Base-by-base conservation (phyloP, 495 filamentous ascomycete species). In the Neurospora sp. region DNA sequence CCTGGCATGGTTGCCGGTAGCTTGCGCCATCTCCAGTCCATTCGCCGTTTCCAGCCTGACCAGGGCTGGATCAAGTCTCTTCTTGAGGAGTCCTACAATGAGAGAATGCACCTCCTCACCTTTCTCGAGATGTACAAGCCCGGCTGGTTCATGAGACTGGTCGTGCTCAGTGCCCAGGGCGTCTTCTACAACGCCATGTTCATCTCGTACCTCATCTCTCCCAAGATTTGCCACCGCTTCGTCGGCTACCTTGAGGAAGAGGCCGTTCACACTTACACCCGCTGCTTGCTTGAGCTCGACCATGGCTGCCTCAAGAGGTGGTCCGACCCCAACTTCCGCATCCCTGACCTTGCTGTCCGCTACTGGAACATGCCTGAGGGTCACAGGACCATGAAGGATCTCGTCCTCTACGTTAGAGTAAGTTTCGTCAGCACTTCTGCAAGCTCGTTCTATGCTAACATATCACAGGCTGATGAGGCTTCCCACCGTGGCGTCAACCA, bases 61-160 rank as follows among this genome's bases (percentile, higher is more conserved):
- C 97, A 98, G 75, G 96, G 96, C 79, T 98, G 96, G 95, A 98
- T 99, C 75, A 94, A 98, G 80, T 98, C 93, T 0, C 87, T 98
- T 0, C 87, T 98, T 2, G 96, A 98, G 81, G 96, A 99, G 83
- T 90, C 90, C 69, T 97, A 92, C 85, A 99, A 99, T 77, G 96
- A 99, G 80, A 88, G 95, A 3, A 98, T 98, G 93, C 95, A 98
- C 75, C 89, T 99, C 3, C 84, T 98, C 46, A 97, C 93, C 0
- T 98, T 98, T 84, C 88, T 98, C 77, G 94, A 97, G 82, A 90
- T 98, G 84, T 92, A 91, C 72, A 90, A 97, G 77, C 95, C 94
- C 1, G 95, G 94, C 85, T 76, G 88, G 87, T 96, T 97, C 86
- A 97, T 97, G 94, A 90, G 90, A 44, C 73, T 92, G 39, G 91